Evolutionary conservation across 257 asterid genomes (phyloP).

Genomic region (Mentha longifolia): DNA sequence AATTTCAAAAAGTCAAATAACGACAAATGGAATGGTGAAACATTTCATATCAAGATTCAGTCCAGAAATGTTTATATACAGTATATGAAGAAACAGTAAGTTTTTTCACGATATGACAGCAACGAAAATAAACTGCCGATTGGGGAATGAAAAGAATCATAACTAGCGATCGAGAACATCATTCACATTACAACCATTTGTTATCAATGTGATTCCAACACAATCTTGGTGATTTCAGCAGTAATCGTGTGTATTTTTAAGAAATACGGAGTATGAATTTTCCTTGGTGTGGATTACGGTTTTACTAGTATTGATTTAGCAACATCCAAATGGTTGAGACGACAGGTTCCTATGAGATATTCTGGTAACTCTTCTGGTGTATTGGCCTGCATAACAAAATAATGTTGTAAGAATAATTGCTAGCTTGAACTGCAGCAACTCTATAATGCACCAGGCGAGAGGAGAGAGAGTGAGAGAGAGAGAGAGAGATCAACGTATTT

Average conservation of each 20-base stretch:
- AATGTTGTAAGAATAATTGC: slow-evolving; percentile 5
- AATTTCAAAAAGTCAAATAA: background rate
- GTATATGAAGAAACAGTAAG: background rate
- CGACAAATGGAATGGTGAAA: background rate
- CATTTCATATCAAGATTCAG: background rate
- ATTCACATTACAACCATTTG: slow-evolving; percentile 17
- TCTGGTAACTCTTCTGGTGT: slow-evolving; percentile 90
- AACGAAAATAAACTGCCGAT: background rate
- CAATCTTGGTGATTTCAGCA: slow-evolving; percentile 22
- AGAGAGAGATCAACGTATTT: background rate
- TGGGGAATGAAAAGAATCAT: slow-evolving; percentile 38
- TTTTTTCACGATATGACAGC: background rate
- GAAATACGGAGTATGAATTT: background rate
- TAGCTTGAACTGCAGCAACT: background rate
- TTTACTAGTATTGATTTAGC: slow-evolving; percentile 60
- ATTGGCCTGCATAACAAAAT: slow-evolving; percentile 52
- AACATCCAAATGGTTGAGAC: slow-evolving; percentile 78
- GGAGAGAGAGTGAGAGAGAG: no score
- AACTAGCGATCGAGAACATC: slow-evolving; percentile 30
- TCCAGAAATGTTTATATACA: background rate
- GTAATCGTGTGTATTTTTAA: background rate
- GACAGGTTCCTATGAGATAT: slow-evolving; percentile 79
- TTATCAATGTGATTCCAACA: no score
- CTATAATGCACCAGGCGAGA: background rate
- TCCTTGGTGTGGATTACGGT: slow-evolving; percentile 33